These are phyloP conservation scores for Periglandula ipomoeae DNA, from an alignment of 2,329 filamentous ascomycete species.

Conservation along the genomic window DNA sequence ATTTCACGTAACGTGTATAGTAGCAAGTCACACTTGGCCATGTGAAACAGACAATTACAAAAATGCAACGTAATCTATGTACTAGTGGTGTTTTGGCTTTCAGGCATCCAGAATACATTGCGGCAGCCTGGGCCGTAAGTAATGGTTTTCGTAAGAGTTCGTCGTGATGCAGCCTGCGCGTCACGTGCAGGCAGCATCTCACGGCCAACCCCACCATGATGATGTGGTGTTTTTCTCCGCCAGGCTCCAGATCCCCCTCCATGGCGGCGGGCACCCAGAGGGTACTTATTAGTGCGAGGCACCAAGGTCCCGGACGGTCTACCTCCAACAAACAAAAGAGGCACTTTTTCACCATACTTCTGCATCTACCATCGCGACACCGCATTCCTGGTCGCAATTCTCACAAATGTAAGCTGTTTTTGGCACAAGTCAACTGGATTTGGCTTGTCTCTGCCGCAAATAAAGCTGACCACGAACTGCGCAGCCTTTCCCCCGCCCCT, in stretches of 20 bases:
- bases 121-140: no score
- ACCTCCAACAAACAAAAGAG: slow-evolving; percentile 9
- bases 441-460: no score
- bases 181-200: slow-evolving; percentile 23
- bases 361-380: slow-evolving; percentile 4
- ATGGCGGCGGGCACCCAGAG: slow-evolving; percentile 4
- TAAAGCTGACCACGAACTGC: slow-evolving; percentile 4
- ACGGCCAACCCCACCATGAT: slow-evolving; percentile 23
- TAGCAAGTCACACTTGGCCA: slow-evolving; percentile 19
- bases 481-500: slow-evolving; percentile 14
- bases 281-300: slow-evolving; percentile 4
- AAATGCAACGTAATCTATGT: slow-evolving; percentile 4
- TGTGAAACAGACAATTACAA: slow-evolving; percentile 19
- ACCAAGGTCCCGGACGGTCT: slow-evolving; percentile 3
- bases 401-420: not conserved
- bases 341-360: slow-evolving; percentile 6
- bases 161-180: slow-evolving; percentile 6
- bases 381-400: slow-evolving; percentile 3
- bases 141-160: no score
- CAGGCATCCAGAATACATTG: not conserved
- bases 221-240: slow-evolving; percentile 24
- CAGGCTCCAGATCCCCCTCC: slow-evolving; percentile 15
- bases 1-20: slow-evolving; percentile 24
- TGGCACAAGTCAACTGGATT: no score
- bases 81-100: not conserved